These are phyloP conservation scores for Sanghuangporus sanghuang DNA, from an alignment of 1,284 basidiomycete species.

Conservation along the genomic window DNA sequence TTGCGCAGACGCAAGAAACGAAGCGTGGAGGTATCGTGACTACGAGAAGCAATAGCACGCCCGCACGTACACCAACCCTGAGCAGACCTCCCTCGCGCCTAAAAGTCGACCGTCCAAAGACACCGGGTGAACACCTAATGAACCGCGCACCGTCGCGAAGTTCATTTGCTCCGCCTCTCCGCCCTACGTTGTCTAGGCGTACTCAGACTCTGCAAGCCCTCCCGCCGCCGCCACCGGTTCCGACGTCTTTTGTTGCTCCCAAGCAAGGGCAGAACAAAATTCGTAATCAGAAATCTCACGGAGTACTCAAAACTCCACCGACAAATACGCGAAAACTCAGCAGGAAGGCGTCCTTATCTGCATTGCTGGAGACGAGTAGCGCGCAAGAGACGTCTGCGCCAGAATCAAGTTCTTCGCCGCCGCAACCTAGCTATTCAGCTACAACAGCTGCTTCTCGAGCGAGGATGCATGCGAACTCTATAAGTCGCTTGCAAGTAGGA, in stretches of 20 bases:
- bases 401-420: slow-evolving; percentile 30
- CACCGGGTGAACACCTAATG: slow-evolving; percentile 54
- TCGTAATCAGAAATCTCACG: slow-evolving; percentile 75
- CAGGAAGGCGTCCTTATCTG: slow-evolving; percentile 73
- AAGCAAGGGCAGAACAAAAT: slow-evolving; percentile 67
- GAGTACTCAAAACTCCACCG: slow-evolving; percentile 69
- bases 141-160: slow-evolving; percentile 6
- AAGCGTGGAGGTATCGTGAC: slow-evolving; percentile 34
- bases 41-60: slow-evolving; percentile 50
- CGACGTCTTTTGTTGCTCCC: slow-evolving; percentile 51
- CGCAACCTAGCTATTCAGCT: slow-evolving; percentile 57
- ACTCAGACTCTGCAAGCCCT: slow-evolving; percentile 57
- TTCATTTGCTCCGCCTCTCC: slow-evolving; percentile 58
- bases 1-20: slow-evolving; percentile 45
- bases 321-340: slow-evolving; percentile 51
- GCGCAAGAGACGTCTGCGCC: slow-evolving; percentile 45
- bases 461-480: slow-evolving; percentile 59
- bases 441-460: slow-evolving; percentile 76
- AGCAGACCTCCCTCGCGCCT: slow-evolving; percentile 56
- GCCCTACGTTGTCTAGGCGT: slow-evolving; percentile 38
- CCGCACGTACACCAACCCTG: slow-evolving; percentile 43
- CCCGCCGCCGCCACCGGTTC: slow-evolving; percentile 22
- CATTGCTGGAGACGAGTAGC: slow-evolving; percentile 52
- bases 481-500: slow-evolving; percentile 48
- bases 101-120: slow-evolving; percentile 60